These are phyloP conservation scores for Nicotiana paniculata DNA, from an alignment of 257 asterid genomes.

Conservation along the genomic window DNA sequence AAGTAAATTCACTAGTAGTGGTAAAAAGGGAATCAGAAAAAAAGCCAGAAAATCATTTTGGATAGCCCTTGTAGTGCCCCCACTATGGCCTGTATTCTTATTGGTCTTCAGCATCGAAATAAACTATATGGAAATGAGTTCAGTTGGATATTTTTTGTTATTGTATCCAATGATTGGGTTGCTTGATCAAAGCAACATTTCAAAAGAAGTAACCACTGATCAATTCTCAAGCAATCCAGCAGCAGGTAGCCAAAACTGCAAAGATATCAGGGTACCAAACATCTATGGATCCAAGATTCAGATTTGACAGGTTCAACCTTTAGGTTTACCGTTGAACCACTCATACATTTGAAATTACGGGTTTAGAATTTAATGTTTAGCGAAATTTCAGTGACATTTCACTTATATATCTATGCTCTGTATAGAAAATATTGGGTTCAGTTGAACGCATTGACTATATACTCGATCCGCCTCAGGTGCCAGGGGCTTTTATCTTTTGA, in stretches of 20 bases:
- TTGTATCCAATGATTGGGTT: not conserved
- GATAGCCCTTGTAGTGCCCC: not conserved
- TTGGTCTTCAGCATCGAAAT: not conserved
- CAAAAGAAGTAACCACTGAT: not conserved
- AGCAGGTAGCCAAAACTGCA: not conserved
- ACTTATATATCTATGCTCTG: not conserved
- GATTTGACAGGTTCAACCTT: no score
- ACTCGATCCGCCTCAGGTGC: slow-evolving; percentile 1
- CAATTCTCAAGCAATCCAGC: not conserved
- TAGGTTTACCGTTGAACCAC: no score
- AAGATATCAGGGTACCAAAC: not conserved
- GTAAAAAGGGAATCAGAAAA: not conserved
- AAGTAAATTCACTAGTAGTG: not conserved
- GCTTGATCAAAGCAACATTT: not conserved
- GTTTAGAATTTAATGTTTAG: not conserved
- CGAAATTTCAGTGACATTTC: not conserved
- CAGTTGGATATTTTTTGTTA: not conserved
- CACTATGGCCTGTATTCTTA: not conserved
- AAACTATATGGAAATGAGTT: not conserved
- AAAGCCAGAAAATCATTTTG: not conserved
- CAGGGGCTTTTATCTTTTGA: not conserved
- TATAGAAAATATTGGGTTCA: not conserved
- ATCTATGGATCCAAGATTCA: not conserved
- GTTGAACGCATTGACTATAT: not conserved
- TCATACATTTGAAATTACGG: not conserved